Conservation (phyloP, 495 filamentous ascomycete species). For the Aspergillus steynii region DNA sequence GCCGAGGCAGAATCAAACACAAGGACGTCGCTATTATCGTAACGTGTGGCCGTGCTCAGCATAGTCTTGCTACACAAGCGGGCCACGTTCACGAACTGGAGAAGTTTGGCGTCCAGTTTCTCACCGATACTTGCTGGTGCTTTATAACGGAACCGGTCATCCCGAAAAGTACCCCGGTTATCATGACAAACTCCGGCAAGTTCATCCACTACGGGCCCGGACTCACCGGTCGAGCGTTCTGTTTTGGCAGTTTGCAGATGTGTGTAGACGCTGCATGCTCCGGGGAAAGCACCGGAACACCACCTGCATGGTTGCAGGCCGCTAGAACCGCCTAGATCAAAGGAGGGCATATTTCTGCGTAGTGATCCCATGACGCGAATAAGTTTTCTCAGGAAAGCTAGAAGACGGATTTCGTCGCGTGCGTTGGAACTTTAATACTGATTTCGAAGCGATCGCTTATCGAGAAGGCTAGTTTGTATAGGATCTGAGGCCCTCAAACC, state of each 20-base stretch:
- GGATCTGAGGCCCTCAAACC: neutral
- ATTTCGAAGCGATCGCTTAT: neutral
- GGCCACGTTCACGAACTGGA: slow-evolving; percentile 18
- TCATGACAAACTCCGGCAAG: slow-evolving; percentile 33
- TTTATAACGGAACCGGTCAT: slow-evolving; percentile 30
- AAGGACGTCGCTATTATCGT: slow-evolving; percentile 15
- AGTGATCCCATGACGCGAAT: neutral
- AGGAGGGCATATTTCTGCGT: neutral
- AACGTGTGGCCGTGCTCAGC: slow-evolving; percentile 23
- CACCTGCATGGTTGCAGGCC: neutral
- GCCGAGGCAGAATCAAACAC: slow-evolving; percentile 15
- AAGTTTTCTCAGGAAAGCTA: neutral
- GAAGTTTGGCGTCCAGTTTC: slow-evolving; percentile 24
- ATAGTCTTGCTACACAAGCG: slow-evolving; percentile 15
- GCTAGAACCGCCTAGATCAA: neutral
- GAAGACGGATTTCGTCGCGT: neutral
- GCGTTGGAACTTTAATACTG: neutral
- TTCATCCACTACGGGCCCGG: slow-evolving; percentile 31
- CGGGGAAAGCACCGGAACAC: neutral
- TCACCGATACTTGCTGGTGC: slow-evolving; percentile 37
- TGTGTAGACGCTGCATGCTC: slow-evolving; percentile 5
- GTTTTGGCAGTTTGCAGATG: slow-evolving; percentile 27
- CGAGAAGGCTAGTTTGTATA: neutral
- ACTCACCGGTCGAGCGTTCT: slow-evolving; percentile 17
- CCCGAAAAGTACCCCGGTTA: slow-evolving; percentile 10